These are phyloP conservation scores for Thinopyrum elongatum DNA, from an alignment of 176 grass and related monocot genomes.

Conservation along the genomic window DNA sequence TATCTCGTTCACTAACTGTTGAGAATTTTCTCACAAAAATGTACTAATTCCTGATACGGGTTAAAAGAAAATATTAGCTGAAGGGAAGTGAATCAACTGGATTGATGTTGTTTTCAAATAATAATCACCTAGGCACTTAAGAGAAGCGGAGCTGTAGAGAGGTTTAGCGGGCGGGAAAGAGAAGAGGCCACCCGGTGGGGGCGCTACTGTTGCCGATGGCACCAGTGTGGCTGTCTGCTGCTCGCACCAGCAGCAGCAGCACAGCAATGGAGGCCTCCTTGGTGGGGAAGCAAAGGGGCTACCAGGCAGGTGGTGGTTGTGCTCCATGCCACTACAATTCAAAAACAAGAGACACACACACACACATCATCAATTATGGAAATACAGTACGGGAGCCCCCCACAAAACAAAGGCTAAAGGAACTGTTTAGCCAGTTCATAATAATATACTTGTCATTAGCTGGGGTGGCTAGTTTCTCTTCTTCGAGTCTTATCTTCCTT, in stretches of 20 bases:
- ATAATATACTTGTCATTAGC: neutral
- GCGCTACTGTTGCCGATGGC: slow-evolving; percentile 19
- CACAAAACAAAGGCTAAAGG: neutral
- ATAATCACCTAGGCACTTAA: slow-evolving; percentile 71
- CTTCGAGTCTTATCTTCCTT: neutral
- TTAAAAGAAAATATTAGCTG: no score
- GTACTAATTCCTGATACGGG: neutral
- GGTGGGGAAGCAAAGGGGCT: slow-evolving; percentile 72
- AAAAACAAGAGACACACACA: slow-evolving; percentile 32
- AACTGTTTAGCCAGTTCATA: slow-evolving; percentile 16
- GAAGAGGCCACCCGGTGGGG: slow-evolving; percentile 45
- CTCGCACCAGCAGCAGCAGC: slow-evolving; percentile 14
- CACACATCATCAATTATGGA: slow-evolving; percentile 32
- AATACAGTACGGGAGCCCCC: neutral
- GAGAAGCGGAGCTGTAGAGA: slow-evolving; percentile 73
- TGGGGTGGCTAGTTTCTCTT: slow-evolving; percentile 16
- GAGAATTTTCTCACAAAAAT: neutral
- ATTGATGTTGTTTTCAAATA: neutral
- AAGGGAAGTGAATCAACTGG: neutral
- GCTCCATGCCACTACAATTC: slow-evolving; percentile 60
- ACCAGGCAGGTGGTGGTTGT: slow-evolving; percentile 72
- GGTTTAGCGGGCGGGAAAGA: slow-evolving; percentile 51
- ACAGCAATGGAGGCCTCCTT: slow-evolving; percentile 53
- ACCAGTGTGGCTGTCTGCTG: slow-evolving; percentile 11
- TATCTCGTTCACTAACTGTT: neutral